These are phyloP conservation scores for Colletotrichum cereale DNA, from an alignment of 2,329 filamentous ascomycete genomes.

Conservation along the genomic window DNA sequence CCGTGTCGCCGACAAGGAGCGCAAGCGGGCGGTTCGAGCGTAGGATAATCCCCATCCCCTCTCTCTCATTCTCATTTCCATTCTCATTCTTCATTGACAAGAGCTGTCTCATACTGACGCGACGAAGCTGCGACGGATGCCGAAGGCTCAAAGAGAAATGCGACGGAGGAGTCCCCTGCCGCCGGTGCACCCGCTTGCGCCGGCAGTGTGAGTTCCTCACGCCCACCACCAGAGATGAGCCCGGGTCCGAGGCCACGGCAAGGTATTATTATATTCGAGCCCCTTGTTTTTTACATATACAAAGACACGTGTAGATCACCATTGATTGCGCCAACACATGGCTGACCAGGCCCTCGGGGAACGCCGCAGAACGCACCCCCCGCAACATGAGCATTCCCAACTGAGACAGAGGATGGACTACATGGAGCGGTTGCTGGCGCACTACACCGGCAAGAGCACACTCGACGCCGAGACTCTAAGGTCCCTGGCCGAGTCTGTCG, in stretches of 20 bases:
- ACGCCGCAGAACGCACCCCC: slow-evolving; percentile 19
- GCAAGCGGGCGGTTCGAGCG: slow-evolving; percentile 47
- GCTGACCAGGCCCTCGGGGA: slow-evolving; percentile 27
- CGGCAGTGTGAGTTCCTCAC: slow-evolving; percentile 63
- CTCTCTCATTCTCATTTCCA: neutral
- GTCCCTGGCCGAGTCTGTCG: slow-evolving; percentile 57
- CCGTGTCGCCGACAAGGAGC: slow-evolving; percentile 45
- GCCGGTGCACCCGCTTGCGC: slow-evolving; percentile 63
- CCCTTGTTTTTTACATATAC: neutral
- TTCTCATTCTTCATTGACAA: neutral
- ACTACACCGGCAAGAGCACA: slow-evolving; percentile 59
- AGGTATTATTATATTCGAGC: slow-evolving; percentile 10
- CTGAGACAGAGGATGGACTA: slow-evolving; percentile 43
- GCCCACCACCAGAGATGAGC: slow-evolving; percentile 48
- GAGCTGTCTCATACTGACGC: slow-evolving; percentile 34
- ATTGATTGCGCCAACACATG: slow-evolving; percentile 29
- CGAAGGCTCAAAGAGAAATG: slow-evolving; percentile 69
- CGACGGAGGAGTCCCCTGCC: slow-evolving; percentile 66
- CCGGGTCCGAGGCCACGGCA: slow-evolving; percentile 31
- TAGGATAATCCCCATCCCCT: slow-evolving; percentile 29
- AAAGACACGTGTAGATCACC: neutral
- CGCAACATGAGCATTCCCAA: slow-evolving; percentile 39
- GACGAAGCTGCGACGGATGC: slow-evolving; percentile 64
- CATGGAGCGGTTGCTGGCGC: slow-evolving; percentile 62
- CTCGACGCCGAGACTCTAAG: slow-evolving; percentile 57